Evolutionary conservation across 2,329 filamentous ascomycete species (phyloP).

Genomic region (Neocatenulostroma microsporum): DNA sequence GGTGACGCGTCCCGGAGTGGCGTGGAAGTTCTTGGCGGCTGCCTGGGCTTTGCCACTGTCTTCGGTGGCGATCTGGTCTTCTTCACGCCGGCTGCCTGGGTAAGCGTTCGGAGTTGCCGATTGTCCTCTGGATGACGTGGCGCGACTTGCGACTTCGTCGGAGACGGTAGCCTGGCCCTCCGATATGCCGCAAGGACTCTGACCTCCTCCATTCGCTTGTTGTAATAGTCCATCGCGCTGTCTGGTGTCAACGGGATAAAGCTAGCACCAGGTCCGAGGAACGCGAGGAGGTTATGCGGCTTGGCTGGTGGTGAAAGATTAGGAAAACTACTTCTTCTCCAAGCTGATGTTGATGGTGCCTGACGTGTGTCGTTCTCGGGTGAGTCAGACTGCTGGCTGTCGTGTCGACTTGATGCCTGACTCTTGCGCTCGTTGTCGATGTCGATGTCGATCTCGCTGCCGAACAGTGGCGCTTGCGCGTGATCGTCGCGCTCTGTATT

Average conservation of each 20-base stretch:
- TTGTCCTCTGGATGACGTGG: slow-evolving; percentile 2
- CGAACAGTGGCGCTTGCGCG: slow-evolving; percentile 9
- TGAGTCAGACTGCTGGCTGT: not conserved
- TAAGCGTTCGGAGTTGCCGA: slow-evolving; percentile 4
- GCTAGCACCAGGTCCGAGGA: not conserved
- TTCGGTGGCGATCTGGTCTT: slow-evolving; percentile 8
- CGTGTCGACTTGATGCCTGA: not conserved
- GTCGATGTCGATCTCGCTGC: slow-evolving; percentile 1
- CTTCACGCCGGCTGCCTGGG: slow-evolving; percentile 5
- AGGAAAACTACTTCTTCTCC: too few species aligned
- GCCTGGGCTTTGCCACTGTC: slow-evolving; percentile 4
- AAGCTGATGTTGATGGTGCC: not conserved
- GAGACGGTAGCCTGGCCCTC: slow-evolving; percentile 4
- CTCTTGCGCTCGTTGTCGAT: not conserved
- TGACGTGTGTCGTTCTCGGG: not conserved
- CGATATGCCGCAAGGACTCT: not conserved
- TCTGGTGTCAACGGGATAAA: not conserved
- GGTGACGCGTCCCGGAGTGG: not conserved
- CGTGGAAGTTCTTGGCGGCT: not conserved
- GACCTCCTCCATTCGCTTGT: slow-evolving; percentile 3
- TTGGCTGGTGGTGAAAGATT: too few species aligned
- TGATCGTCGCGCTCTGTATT: slow-evolving; percentile 6
- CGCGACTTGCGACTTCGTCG: slow-evolving; percentile 1
- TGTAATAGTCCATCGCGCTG: slow-evolving; percentile 4
- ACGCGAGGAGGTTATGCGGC: not conserved